phyloP scores from a whole-genome alignment of 305 asterid genomes.

The Solanum hybrid region DNA sequence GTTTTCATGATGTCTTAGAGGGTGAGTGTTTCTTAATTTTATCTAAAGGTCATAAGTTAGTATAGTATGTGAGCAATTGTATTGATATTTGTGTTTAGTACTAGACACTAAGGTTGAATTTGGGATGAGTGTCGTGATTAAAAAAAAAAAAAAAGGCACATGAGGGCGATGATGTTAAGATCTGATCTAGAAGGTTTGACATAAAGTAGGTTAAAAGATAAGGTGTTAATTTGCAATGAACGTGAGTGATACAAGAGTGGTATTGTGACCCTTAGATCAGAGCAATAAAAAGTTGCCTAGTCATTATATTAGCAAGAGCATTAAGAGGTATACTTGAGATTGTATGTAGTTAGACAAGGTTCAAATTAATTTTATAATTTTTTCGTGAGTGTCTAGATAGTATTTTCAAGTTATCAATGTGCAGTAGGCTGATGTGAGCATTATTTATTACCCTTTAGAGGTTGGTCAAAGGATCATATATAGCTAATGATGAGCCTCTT shows the following conservation, averaged over 20 bases:
- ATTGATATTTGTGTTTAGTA: not conserved
- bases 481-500: not conserved
- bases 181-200: not conserved
- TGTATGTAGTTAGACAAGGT: not conserved
- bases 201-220: not conserved
- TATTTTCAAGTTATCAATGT: not conserved
- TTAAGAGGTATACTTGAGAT: not conserved
- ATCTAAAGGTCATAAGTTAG: not conserved
- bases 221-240: not conserved
- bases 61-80: not conserved
- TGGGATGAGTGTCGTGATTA: not conserved
- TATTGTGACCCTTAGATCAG: not conserved
- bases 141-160: not conserved
- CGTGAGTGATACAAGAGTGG: not conserved
- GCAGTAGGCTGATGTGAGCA: not conserved
- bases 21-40: not conserved
- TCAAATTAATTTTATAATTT: too few species aligned
- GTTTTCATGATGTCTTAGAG: not conserved
- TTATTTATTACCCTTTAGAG: not conserved
- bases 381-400: not conserved
- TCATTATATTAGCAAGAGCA: not conserved
- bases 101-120: not conserved
- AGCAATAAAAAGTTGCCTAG: not conserved
- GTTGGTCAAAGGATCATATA: not conserved
- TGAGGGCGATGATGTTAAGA: not conserved